phyloP scores from a whole-genome alignment of 2,329 filamentous ascomycete species.

The Curvularia sp. region DNA sequence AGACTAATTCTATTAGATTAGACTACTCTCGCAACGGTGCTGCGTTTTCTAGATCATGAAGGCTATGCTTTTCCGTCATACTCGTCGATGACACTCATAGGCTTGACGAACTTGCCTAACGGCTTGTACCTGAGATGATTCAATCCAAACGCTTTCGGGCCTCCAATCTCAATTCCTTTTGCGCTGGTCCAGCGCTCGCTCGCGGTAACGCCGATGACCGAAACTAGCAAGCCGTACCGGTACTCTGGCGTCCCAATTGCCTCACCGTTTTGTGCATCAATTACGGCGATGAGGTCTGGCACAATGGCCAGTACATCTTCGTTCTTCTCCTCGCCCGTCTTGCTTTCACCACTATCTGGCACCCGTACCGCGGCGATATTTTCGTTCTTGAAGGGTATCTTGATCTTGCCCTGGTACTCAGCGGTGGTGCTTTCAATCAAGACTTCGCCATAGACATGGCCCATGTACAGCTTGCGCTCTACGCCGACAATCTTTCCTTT shows the following conservation, averaged over 20 bases:
- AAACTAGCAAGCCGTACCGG: constrained; percentile 61
- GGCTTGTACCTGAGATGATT: constrained; percentile 59
- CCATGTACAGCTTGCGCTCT: constrained; percentile 51
- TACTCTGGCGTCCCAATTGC: constrained; percentile 63
- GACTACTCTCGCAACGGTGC: neutral
- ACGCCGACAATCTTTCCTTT: constrained; percentile 57
- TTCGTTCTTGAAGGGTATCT: constrained; percentile 77
- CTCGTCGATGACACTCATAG: constrained; percentile 62
- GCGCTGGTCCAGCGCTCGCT: constrained; percentile 63
- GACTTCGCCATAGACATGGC: constrained; percentile 54
- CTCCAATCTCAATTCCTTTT: constrained; percentile 59
- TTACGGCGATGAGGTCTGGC: constrained; percentile 59
- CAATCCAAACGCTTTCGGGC: constrained; percentile 59
- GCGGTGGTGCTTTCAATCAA: constrained; percentile 47
- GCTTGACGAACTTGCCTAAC: constrained; percentile 61
- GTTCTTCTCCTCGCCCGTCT: constrained; percentile 44
- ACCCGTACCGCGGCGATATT: constrained; percentile 66
- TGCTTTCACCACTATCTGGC: constrained; percentile 35
- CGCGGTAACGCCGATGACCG: constrained; percentile 62
- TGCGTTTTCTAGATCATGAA: neutral
- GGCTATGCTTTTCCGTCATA: constrained; percentile 39
- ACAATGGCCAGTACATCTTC: constrained; percentile 57
- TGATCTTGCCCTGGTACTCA: constrained; percentile 57
- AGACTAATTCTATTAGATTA: constrained; percentile 18
- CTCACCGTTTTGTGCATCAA: constrained; percentile 59